A percentile compares a stretch with the other conserved stretches of the same genome.
These are phyloP conservation scores for Laetiporus sulphureus DNA, from an alignment of 1,284 basidiomycete species.

Conservation along the genomic window DNA sequence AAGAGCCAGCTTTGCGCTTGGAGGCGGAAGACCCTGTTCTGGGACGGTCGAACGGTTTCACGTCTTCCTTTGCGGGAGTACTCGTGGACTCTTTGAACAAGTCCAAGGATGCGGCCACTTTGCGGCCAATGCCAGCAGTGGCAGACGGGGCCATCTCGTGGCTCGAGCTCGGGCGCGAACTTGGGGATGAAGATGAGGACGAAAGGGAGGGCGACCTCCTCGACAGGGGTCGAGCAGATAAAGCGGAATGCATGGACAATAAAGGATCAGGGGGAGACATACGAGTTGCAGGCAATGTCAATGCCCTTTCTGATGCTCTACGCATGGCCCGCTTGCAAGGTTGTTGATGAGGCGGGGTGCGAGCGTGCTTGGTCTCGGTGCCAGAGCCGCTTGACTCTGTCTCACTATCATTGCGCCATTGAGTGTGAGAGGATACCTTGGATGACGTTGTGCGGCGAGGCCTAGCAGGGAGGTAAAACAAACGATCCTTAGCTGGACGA, in stretches of 20 bases:
- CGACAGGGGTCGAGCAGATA: slow-evolving; percentile 28
- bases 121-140: slow-evolving; percentile 58
- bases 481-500: slow-evolving; percentile 14
- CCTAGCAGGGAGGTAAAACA: slow-evolving; percentile 13
- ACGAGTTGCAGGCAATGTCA: slow-evolving; percentile 23
- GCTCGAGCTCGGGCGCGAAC: slow-evolving; percentile 25
- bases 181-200: slow-evolving; percentile 38
- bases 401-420: slow-evolving; percentile 16
- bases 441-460: slow-evolving; percentile 21
- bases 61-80: slow-evolving; percentile 34
- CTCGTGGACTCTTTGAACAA: slow-evolving; percentile 70
- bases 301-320: slow-evolving; percentile 21
- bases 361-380: slow-evolving; percentile 21
- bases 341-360: slow-evolving; percentile 14
- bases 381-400: slow-evolving; percentile 20
- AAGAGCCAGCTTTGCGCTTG: slow-evolving; percentile 37
- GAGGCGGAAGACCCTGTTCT: slow-evolving; percentile 24
- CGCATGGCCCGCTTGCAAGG: slow-evolving; percentile 17
- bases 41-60: slow-evolving; percentile 24
- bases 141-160: slow-evolving; percentile 15
- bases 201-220: slow-evolving; percentile 33
- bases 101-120: slow-evolving; percentile 73
- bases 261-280: slow-evolving; percentile 19
- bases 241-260: slow-evolving; percentile 21
- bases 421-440: slow-evolving; percentile 15